phyloP scores from a whole-genome alignment of 1,284 basidiomycete species.

The Microbotryomycetes sp. region DNA sequence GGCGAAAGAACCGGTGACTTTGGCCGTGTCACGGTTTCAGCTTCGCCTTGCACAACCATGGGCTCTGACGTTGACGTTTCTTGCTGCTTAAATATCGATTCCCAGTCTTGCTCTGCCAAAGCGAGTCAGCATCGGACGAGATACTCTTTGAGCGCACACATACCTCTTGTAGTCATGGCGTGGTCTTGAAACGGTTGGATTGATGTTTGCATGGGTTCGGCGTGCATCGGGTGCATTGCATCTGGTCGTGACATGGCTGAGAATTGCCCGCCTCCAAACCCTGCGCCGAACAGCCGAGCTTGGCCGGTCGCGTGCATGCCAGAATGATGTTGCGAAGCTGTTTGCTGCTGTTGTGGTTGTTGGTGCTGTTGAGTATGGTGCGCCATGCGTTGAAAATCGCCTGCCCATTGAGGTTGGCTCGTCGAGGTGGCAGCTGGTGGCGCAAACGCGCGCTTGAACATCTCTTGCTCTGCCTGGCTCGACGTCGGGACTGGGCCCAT shows the following conservation, averaged over 20 bases:
- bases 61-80: slow-evolving; percentile 5
- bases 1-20: neutral
- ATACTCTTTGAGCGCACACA: too few relatives aligned
- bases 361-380: neutral
- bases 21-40: neutral
- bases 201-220: neutral
- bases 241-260: neutral
- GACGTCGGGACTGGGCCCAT: slow-evolving; percentile 7
- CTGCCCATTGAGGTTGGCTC: slow-evolving; percentile 46
- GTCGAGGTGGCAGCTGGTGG: slow-evolving; percentile 47
- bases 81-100: slow-evolving; percentile 23
- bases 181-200: neutral
- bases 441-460: slow-evolving; percentile 51
- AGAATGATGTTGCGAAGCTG: neutral
- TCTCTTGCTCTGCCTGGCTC: neutral
- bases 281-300: neutral
- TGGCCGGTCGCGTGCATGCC: neutral
- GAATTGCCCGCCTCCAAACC: neutral
- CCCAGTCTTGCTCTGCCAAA: slow-evolving; percentile 14
- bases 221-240: neutral
- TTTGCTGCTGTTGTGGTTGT: slow-evolving; percentile 2
- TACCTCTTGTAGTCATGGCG: neutral
- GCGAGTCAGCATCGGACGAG: neutral
- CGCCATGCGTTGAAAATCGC: slow-evolving; percentile 5
- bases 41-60: neutral